phyloP scores from a whole-genome alignment of 345 rosid genomes.

The Eucalyptus erythrocorys region DNA sequence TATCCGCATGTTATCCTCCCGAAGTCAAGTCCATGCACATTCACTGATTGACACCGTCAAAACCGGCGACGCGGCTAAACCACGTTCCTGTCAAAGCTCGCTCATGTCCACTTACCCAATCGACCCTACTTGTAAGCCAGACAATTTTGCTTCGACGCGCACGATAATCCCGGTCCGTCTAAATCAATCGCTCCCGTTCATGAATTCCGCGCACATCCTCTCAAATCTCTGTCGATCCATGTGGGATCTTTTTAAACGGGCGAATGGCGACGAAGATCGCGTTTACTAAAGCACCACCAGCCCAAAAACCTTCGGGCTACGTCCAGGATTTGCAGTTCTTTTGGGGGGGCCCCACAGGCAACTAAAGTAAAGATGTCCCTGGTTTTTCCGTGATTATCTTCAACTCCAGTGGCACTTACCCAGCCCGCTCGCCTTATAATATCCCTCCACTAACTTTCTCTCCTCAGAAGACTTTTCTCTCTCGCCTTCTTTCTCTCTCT shows the following conservation, averaged over 20 bases:
- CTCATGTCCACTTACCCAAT: background rate
- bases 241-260: background rate
- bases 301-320: background rate
- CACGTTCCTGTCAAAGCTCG: background rate
- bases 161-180: background rate
- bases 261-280: background rate
- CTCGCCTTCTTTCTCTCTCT: background rate
- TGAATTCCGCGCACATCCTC: background rate
- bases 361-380: background rate
- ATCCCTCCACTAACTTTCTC: background rate
- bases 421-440: background rate
- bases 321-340: background rate
- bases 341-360: background rate
- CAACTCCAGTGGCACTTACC: background rate
- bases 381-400: background rate
- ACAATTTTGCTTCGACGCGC: background rate
- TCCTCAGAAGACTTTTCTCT: background rate
- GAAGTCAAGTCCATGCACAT: background rate
- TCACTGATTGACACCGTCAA: background rate
- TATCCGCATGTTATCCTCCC: background rate
- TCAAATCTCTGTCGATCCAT: background rate
- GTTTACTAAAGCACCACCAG: background rate
- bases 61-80: background rate
- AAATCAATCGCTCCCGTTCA: background rate
- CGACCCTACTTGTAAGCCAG: background rate